Percentiles rank a stretch among this genome's conserved stretches.
phyloP scores from a whole-genome alignment of 441 rosid genomes.

The Raphanus hybrid region DNA sequence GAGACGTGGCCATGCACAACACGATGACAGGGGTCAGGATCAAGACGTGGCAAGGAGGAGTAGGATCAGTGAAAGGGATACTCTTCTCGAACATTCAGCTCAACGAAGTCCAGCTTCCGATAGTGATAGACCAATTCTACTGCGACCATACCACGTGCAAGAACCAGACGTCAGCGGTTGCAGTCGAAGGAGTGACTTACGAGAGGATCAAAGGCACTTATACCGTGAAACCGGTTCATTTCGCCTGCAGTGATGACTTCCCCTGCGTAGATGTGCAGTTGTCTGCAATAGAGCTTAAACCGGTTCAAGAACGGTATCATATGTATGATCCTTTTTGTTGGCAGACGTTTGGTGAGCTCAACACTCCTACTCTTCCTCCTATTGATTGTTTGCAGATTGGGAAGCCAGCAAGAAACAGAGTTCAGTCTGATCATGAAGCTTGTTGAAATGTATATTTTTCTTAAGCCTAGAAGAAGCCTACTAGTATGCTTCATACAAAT shows the following conservation, averaged over 20 bases:
- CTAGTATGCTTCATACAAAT: constrained; percentile 26
- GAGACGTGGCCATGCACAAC: constrained; percentile 81
- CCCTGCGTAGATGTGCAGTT: constrained; percentile 83
- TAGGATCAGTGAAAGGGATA: constrained; percentile 81
- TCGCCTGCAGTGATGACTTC: constrained; percentile 88
- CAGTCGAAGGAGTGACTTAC: constrained; percentile 83
- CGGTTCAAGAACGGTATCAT: constrained; percentile 62
- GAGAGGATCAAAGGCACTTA: constrained; percentile 86
- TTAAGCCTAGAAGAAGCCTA: constrained; percentile 17
- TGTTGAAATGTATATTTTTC: constrained; percentile 54
- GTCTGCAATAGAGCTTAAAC: constrained; percentile 66
- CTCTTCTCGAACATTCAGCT: constrained; percentile 93
- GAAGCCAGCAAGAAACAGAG: constrained; percentile 67
- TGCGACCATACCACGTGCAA: constrained; percentile 78
- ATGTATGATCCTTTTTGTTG: constrained; percentile 78
- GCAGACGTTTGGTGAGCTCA: constrained; percentile 85
- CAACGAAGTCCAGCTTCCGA: constrained; percentile 84
- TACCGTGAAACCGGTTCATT: constrained; percentile 83
- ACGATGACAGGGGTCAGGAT: constrained; percentile 95
- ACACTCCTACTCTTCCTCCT: constrained; percentile 78
- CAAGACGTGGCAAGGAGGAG: constrained; percentile 99
- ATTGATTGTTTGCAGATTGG: constrained; percentile 77
- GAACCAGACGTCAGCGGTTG: constrained; percentile 89
- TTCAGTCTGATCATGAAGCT: constrained; percentile 58
- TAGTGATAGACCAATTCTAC: constrained; percentile 93